phyloP scores from a whole-genome alignment of 2,329 filamentous ascomycete species.

The Rhinocladiella mackenziei region DNA sequence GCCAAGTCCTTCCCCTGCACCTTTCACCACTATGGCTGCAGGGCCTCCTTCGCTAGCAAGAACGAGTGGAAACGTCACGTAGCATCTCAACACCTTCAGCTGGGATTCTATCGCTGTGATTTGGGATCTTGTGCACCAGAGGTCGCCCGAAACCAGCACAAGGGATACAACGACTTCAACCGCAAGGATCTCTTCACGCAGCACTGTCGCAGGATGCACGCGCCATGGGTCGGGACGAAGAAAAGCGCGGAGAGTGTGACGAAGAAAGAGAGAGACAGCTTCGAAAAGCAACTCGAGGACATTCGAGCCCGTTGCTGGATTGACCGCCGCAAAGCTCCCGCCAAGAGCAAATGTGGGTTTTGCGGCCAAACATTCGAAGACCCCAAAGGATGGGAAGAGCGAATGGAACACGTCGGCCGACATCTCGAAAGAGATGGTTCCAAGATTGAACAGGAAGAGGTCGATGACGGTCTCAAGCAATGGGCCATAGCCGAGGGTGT shows the following conservation, averaged over 20 bases:
- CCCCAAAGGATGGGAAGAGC: constrained; percentile 65
- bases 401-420: constrained; percentile 81
- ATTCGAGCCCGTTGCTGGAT: constrained; percentile 59
- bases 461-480: constrained; percentile 41
- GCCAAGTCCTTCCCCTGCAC: constrained; percentile 65
- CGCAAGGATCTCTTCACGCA: constrained; percentile 89
- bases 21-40: constrained; percentile 73
- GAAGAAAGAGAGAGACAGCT: constrained; percentile 35
- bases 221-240: constrained; percentile 12
- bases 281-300: constrained; percentile 53
- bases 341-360: constrained; percentile 55
- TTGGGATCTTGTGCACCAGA: constrained; percentile 53
- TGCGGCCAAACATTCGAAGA: constrained; percentile 46
- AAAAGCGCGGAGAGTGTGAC: constrained; percentile 45
- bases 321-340: constrained; percentile 60
- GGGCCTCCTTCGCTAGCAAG: constrained; percentile 68
- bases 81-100: constrained; percentile 70
- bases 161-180: constrained; percentile 65
- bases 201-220: constrained; percentile 81
- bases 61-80: constrained; percentile 97
- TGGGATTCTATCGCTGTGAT: constrained; percentile 72
- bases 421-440: constrained; percentile 65
- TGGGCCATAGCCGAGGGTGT: constrained; percentile 40
- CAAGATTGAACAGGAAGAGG: constrained; percentile 28
- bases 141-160: constrained; percentile 20